Base-by-base conservation (phyloP, 2,329 filamentous ascomycete genomes). In the Aphanoascus verrucosus region DNA sequence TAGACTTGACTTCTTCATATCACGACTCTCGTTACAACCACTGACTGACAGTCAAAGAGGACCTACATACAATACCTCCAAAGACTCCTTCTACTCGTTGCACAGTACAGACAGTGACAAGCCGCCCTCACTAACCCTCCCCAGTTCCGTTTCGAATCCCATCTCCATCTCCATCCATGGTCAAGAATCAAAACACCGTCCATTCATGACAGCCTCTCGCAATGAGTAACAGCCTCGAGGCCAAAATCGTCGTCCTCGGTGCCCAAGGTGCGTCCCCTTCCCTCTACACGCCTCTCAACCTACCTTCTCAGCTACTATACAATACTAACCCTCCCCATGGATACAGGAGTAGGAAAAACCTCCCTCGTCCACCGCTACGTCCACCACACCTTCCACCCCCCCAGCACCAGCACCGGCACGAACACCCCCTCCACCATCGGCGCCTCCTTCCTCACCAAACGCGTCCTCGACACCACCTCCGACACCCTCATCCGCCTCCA, bases 401-500 rank as follows among this genome's bases (percentile, higher is more conserved):
- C n/a, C n/a, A n/a, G n/a, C n/a, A n/a, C n/a, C n/a, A n/a, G n/a
- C n/a, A n/a, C n/a, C n/a, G n/a, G n/a, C n/a, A n/a, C 70, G 31
- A 62, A 65, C 41, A 69, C 71, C 56, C 66, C 71, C 52, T 85
- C 83, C 4, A 90, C 86, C n/a, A 82, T 90, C 55, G 86, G 86
- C 65, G 86, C 86, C 28, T 86, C 82, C 65, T 89, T 89, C 69
- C 76, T 88, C 66, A 86, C 86, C 42, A 89, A 89, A 71, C 81
- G 84, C 64, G 83, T 89, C 56, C 77, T 86, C 60, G 90, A 96
- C 70, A 82, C 81, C 57, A 87, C 95, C 66, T 87, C 85, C 19
- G 87, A 91, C 63, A 93, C 88, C 1, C 77, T 86, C 20, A 88
- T 96, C 35, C 82, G 90, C n/a, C 76, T 96, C 37, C 90, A 96